Evolutionary conservation across 225 moss, liverwort and hornwort genomes (phyloP), one percentile per base, ranked within the genome.

Genomic region (Marchantia paleacea): DNA sequence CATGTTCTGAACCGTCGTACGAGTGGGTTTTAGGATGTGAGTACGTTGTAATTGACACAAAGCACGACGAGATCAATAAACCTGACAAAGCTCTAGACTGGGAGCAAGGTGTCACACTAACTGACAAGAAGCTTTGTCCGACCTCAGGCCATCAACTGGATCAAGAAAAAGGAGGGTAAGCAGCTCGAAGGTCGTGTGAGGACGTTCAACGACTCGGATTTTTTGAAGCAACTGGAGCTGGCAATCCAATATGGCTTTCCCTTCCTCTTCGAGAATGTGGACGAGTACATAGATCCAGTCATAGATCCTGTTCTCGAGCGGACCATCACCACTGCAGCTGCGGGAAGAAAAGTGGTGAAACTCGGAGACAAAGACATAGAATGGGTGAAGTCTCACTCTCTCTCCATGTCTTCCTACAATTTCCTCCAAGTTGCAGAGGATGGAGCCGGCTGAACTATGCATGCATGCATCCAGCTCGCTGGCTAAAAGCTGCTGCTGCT

Each of bases 171-270:
- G 76, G 94, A 96, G 87, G 96, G 96, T 24, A 96, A 94, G 81
- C 90, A 94, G 80, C 83, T 96, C 25, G 96, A 96, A 57, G 96
- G 96, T 12, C 91, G 93, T 6, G 76, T 96, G 29, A 77, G 92
- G 72, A 92, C 96, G n/a, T 96, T 96, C 80, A 93, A 91, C 72
- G 96, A 96, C 82, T 89, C 85, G 0, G 94, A 96, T 82, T 96
- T 96, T 71, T 83, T 96, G 18, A 96, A 96, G 78, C 94, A 94
- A 75, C 75, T 96, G 75, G 96, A 96, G 73, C 85, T 96, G n/a
- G 96, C 96, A 8, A 92, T 96, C 54, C 96, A 96, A 80, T 94
- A 96, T 75, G 96, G 96, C 15, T 96, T 91, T 75, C 96, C 96
- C 61, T 96, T 96, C 52, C 82, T 96, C 85, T 92, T 96, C 22